These are phyloP conservation scores for Aspergillus tubingensis DNA, from an alignment of 2,329 filamentous ascomycete species.

Conservation along the genomic window DNA sequence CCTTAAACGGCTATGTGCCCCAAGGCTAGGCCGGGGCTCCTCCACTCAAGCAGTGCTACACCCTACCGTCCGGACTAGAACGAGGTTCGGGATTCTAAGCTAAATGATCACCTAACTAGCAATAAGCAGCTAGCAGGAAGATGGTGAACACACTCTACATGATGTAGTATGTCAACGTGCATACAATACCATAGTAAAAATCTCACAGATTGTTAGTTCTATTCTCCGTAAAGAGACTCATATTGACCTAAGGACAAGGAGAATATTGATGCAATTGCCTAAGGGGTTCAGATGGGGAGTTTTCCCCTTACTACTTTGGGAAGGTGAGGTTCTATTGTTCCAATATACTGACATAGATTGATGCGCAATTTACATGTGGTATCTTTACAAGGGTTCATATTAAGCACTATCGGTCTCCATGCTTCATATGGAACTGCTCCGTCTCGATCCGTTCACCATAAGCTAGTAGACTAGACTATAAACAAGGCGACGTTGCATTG, in stretches of 20 bases:
- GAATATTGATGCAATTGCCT: background rate
- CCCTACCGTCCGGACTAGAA: background rate
- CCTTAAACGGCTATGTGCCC: constrained; percentile 22
- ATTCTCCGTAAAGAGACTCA: no score
- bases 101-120: background rate
- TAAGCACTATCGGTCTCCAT: background rate
- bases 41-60: background rate
- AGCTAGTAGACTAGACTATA: background rate
- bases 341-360: background rate
- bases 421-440: background rate
- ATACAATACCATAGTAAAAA: no score
- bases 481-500: background rate
- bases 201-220: no score
- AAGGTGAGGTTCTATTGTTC: no score
- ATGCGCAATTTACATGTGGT: background rate
- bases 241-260: background rate
- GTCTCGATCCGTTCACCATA: background rate
- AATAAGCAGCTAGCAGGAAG: background rate
- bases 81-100: background rate
- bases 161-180: no score
- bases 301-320: no score
- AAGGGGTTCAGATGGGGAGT: background rate
- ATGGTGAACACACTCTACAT: background rate
- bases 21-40: constrained; percentile 3
- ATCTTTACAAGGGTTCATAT: background rate